Percentiles rank a stretch among this genome's conserved stretches.
These are phyloP conservation scores for Plectosphaerella plurivora DNA, from an alignment of 2,329 filamentous ascomycete genomes.

Conservation along the genomic window DNA sequence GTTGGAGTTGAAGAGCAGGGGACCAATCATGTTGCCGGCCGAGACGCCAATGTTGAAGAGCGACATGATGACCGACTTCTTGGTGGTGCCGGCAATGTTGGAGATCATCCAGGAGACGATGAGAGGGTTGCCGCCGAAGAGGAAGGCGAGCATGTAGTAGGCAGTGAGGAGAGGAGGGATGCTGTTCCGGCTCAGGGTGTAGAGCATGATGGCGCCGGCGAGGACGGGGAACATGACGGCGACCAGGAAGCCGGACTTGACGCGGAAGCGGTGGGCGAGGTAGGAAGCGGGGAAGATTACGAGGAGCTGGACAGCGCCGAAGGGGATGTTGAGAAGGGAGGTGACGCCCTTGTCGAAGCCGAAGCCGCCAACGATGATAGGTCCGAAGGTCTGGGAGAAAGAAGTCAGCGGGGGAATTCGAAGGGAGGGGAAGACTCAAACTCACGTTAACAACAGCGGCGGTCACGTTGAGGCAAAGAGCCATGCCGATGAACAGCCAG, in stretches of 20 bases:
- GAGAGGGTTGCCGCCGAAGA: slow-evolving; percentile 62
- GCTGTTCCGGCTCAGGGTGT: slow-evolving; percentile 39
- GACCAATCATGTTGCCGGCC: slow-evolving; percentile 63
- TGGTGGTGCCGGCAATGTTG: slow-evolving; percentile 64
- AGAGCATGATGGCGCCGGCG: slow-evolving; percentile 53
- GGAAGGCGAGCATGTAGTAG: slow-evolving; percentile 63
- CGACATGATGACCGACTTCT: slow-evolving; percentile 61
- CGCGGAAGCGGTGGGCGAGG: slow-evolving; percentile 48
- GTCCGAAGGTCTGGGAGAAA: slow-evolving; percentile 47
- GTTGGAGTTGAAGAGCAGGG: slow-evolving; percentile 52
- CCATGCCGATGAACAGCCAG: slow-evolving; percentile 57
- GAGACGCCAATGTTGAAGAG: slow-evolving; percentile 60
- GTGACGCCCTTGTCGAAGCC: slow-evolving; percentile 55
- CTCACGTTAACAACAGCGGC: slow-evolving; percentile 51
- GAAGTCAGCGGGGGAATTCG: no score
- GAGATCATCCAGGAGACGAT: slow-evolving; percentile 65
- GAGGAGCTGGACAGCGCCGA: slow-evolving; percentile 56
- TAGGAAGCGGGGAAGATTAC: slow-evolving; percentile 56
- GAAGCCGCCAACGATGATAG: slow-evolving; percentile 56
- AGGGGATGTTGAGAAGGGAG: slow-evolving; percentile 63
- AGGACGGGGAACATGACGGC: slow-evolving; percentile 55
- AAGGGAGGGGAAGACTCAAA: no score
- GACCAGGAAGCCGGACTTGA: slow-evolving; percentile 54
- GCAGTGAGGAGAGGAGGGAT: slow-evolving; percentile 46
- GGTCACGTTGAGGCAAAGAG: slow-evolving; percentile 60